Percentiles rank a stretch among this genome's conserved stretches.
phyloP scores from a whole-genome alignment of 1,139 yeast genomes.

The Pichia sp. region DNA sequence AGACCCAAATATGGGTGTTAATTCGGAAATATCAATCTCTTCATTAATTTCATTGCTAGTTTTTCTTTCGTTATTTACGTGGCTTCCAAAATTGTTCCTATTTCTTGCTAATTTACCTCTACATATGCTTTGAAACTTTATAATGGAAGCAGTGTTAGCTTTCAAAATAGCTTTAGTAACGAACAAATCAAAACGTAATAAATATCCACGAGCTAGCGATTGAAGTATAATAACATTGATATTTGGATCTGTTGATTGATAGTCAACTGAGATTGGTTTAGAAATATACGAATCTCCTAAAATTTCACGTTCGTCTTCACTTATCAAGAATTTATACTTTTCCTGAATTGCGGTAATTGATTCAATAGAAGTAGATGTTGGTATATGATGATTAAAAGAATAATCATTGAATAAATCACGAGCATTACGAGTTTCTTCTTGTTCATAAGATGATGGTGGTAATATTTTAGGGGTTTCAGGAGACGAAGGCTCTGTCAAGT shows the following conservation, averaged over 20 bases:
- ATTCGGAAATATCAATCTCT: not conserved
- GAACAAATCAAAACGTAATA: slow-evolving; percentile 55
- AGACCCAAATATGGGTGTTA: slow-evolving; percentile 13
- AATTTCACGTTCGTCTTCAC: slow-evolving; percentile 15
- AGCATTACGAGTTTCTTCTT: slow-evolving; percentile 12
- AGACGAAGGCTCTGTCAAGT: not conserved
- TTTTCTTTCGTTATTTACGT: slow-evolving; percentile 14
- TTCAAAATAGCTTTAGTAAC: slow-evolving; percentile 55
- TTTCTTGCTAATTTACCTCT: slow-evolving; percentile 28
- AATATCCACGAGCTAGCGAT: slow-evolving; percentile 60
- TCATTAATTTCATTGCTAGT: slow-evolving; percentile 1
- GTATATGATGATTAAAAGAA: too few species aligned
- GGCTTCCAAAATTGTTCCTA: slow-evolving; percentile 9
- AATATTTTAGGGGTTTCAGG: not conserved
- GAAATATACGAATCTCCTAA: slow-evolving; percentile 3
- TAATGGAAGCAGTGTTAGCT: slow-evolving; percentile 45
- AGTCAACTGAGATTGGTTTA: not conserved
- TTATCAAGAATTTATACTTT: slow-evolving; percentile 13
- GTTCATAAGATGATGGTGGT: slow-evolving; percentile 12
- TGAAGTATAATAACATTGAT: slow-evolving; percentile 49
- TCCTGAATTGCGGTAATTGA: slow-evolving; percentile 16
- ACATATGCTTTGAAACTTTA: slow-evolving; percentile 33
- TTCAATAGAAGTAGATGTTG: slow-evolving; percentile 11
- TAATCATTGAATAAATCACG: slow-evolving; percentile 14
- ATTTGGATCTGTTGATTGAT: too few species aligned